A percentile compares a stretch with the other conserved stretches of the same genome.
phyloP scores from a whole-genome alignment of 441 rosid species.

The Kokia cookei region DNA sequence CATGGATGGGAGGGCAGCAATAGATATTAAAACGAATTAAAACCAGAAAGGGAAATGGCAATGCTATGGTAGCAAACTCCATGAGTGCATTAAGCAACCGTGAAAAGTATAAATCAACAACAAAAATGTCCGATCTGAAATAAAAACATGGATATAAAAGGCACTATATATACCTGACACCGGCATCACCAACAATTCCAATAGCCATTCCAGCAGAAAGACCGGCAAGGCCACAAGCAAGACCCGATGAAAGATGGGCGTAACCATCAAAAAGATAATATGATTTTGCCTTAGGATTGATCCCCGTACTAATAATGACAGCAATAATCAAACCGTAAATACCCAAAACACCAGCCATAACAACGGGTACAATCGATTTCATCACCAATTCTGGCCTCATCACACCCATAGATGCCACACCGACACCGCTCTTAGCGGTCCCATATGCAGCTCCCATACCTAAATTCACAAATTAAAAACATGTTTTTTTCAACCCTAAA shows the following conservation, averaged over 20 bases:
- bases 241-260: constrained; percentile 62
- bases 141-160: neutral
- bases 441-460: constrained; percentile 75
- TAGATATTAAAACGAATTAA: neutral
- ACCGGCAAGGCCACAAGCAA: constrained; percentile 72
- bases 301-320: constrained; percentile 73
- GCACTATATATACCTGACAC: constrained; percentile 51
- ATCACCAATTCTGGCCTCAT: constrained; percentile 83
- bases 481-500: neutral
- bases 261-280: constrained; percentile 65
- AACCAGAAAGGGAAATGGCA: neutral
- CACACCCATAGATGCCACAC: constrained; percentile 80
- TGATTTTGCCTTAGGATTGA: constrained; percentile 63
- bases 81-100: neutral
- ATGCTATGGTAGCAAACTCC: neutral
- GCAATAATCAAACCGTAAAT: constrained; percentile 81
- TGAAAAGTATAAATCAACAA: neutral
- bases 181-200: constrained; percentile 74
- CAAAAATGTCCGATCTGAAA: neutral
- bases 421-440: constrained; percentile 65
- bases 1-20: neutral
- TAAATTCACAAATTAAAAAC: constrained; percentile 12
- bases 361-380: constrained; percentile 81
- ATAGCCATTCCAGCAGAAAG: constrained; percentile 86
- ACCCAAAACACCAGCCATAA: constrained; percentile 89